Percentiles rank a stretch among this genome's conserved stretches.
phyloP scores from a whole-genome alignment of 2,329 filamentous ascomycete species.

The Capronia coronata region DNA sequence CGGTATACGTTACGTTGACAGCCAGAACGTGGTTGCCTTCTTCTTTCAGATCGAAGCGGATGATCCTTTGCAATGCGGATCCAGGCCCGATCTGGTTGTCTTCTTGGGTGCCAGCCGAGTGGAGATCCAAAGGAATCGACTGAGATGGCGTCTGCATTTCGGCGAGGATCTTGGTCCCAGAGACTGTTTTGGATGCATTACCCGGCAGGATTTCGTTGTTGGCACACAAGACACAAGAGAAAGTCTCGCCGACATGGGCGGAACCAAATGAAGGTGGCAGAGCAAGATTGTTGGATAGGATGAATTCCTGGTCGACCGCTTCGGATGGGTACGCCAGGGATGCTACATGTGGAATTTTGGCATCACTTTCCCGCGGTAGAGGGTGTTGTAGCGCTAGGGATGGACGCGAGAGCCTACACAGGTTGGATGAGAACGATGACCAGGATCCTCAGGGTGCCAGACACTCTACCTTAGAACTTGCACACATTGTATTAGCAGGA shows the following conservation, averaged over 20 bases:
- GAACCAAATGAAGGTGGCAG: slow-evolving; percentile 88
- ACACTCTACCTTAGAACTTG: slow-evolving; percentile 51
- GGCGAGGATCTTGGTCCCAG: slow-evolving; percentile 73
- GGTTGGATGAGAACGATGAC: not conserved
- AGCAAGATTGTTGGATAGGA: slow-evolving; percentile 55
- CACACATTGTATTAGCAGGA: slow-evolving; percentile 8
- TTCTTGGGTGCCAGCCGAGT: slow-evolving; percentile 26
- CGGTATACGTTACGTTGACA: slow-evolving; percentile 90
- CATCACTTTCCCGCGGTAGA: slow-evolving; percentile 41
- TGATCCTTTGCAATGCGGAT: slow-evolving; percentile 69
- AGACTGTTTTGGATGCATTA: slow-evolving; percentile 48
- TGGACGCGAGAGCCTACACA: slow-evolving; percentile 65
- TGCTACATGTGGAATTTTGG: slow-evolving; percentile 52
- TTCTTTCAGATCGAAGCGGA: slow-evolving; percentile 83
- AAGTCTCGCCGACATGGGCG: slow-evolving; percentile 91
- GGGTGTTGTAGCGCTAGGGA: slow-evolving; percentile 43
- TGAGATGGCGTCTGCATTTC: slow-evolving; percentile 92
- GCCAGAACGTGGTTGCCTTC: slow-evolving; percentile 90
- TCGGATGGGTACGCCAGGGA: slow-evolving; percentile 65
- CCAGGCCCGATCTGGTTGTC: slow-evolving; percentile 39
- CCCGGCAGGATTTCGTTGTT: slow-evolving; percentile 66
- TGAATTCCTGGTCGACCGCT: slow-evolving; percentile 45
- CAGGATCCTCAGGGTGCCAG: not conserved
- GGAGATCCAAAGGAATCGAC: slow-evolving; percentile 57
- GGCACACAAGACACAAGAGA: slow-evolving; percentile 90